Evolutionary conservation across 345 rosid genomes (phyloP).

Genomic region (Syzygium aromaticum): DNA sequence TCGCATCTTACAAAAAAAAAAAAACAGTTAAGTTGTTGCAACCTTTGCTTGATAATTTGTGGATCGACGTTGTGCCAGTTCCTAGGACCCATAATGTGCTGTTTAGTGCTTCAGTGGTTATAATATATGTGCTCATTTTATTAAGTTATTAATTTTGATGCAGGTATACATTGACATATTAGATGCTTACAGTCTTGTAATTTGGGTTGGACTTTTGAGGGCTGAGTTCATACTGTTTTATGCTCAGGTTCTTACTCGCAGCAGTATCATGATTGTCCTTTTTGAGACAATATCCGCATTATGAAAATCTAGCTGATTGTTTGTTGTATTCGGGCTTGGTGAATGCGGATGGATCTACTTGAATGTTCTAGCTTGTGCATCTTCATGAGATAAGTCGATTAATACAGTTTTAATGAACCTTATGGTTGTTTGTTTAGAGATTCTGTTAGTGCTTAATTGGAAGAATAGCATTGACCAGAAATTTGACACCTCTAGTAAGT

Average conservation of each 20-base stretch:
- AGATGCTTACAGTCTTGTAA: neutral
- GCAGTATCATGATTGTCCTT: neutral
- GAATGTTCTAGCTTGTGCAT: neutral
- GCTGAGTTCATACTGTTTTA: neutral
- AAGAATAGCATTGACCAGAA: neutral
- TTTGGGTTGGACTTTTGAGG: neutral
- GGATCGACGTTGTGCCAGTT: neutral
- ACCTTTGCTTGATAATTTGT: neutral
- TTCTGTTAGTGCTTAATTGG: neutral
- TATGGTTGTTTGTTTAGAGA: neutral
- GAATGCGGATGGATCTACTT: neutral
- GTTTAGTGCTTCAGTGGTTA: neutral
- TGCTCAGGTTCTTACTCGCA: neutral
- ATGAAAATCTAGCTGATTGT: neutral
- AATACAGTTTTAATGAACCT: neutral
- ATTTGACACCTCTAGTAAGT: neutral
- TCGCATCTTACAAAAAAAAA: neutral
- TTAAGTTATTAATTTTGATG: neutral
- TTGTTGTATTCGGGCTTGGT: neutral
- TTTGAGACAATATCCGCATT: neutral
- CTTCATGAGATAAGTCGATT: neutral
- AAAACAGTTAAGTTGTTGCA: neutral
- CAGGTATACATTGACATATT: neutral
- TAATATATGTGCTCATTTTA: neutral
- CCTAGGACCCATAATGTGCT: neutral